Evolutionary conservation across 805 yeast genomes (phyloP).

Genomic region (Kodamaea jinghongensis): DNA sequence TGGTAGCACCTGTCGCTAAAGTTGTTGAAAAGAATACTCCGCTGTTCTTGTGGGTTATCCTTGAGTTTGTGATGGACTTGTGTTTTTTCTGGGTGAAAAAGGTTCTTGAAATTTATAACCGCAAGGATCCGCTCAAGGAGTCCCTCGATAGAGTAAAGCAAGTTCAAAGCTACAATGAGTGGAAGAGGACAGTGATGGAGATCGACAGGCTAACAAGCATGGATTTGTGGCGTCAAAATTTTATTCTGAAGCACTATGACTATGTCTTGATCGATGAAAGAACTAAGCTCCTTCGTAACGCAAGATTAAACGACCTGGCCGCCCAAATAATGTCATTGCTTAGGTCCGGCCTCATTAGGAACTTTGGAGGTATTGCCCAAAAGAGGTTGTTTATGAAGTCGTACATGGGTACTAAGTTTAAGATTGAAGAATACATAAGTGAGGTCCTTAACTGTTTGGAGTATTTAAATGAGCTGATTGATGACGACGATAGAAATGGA

Average conservation of each 20-base stretch:
- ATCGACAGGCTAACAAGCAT: constrained; percentile 47
- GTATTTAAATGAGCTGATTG: constrained; percentile 49
- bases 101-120: constrained; percentile 31
- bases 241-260: constrained; percentile 78
- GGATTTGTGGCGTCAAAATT: constrained; percentile 74
- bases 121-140: constrained; percentile 45
- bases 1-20: constrained; percentile 23
- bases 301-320: constrained; percentile 59
- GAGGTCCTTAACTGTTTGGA: constrained; percentile 71
- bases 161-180: constrained; percentile 63
- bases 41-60: constrained; percentile 38
- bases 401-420: constrained; percentile 81
- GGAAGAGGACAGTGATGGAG: constrained; percentile 55
- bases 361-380: constrained; percentile 88
- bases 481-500: constrained; percentile 27
- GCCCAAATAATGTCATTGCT: constrained; percentile 60
- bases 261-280: constrained; percentile 78
- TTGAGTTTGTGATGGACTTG: constrained; percentile 44
- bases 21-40: constrained; percentile 36
- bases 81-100: constrained; percentile 46
- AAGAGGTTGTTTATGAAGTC: constrained; percentile 76
- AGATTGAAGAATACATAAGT: constrained; percentile 81
- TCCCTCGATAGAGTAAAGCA: constrained; percentile 47
- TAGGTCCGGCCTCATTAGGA: constrained; percentile 80
- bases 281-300: constrained; percentile 56